These are phyloP conservation scores for Kwoniella shandongensis DNA, from an alignment of 768 basidiomycete species.

Conservation along the genomic window DNA sequence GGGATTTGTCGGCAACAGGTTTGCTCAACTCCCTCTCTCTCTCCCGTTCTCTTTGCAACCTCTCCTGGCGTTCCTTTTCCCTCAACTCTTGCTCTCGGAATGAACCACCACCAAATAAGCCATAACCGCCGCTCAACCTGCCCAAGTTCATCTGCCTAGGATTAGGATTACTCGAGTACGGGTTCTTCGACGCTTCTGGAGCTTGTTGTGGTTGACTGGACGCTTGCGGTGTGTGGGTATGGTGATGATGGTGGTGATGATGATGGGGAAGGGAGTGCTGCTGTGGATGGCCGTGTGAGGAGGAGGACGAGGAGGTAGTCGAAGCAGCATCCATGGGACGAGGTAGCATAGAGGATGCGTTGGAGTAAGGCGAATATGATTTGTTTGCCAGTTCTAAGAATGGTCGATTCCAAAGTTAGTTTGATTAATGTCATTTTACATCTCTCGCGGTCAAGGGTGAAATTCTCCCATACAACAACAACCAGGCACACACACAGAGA, in stretches of 20 bases:
- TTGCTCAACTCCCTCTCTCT: conserved; percentile 10
- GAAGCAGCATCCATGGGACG: conserved; percentile 12
- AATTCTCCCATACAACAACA: background rate
- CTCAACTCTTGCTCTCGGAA: conserved; percentile 18
- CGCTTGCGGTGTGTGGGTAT: conserved; percentile 5
- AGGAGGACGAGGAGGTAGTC: background rate
- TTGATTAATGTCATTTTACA: too few relatives aligned
- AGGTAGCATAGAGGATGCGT: background rate
- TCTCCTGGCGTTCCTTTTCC: conserved; percentile 19
- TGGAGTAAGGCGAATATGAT: conserved; percentile 5
- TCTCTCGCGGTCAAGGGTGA: too few relatives aligned
- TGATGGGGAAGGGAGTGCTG: conserved; percentile 8
- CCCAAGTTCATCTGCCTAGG: background rate
- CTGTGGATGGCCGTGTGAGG: background rate
- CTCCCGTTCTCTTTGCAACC: conserved; percentile 14
- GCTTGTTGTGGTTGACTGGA: conserved; percentile 5
- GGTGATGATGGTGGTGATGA: conserved; percentile 19
- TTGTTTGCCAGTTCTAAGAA: background rate
- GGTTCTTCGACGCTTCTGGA: conserved; percentile 6
- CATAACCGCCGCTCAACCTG: conserved; percentile 4
- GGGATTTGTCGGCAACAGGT: conserved; percentile 5
- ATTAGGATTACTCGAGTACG: too few relatives aligned
- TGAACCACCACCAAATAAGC: conserved; percentile 9
- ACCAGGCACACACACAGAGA: conserved; percentile 1
- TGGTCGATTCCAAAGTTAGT: background rate